Evolutionary conservation across 345 rosid species (phyloP).

Genomic region (Brassica juncea): DNA sequence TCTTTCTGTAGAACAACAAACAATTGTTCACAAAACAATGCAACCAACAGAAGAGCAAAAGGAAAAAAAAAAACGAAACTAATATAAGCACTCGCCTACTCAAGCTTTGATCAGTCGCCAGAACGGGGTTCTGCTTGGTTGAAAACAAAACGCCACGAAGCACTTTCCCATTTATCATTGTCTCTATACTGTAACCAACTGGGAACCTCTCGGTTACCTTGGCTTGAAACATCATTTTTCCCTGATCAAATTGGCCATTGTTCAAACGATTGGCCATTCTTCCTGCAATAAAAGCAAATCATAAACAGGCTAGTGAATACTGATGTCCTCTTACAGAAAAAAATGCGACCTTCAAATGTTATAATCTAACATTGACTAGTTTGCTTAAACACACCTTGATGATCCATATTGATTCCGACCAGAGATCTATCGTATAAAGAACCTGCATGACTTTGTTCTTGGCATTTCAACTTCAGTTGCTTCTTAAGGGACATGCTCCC

Average conservation of each 20-base stretch:
- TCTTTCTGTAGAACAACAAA: constrained; percentile 28
- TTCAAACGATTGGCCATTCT: no score
- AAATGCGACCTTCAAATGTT: background rate
- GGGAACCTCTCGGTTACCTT: constrained; percentile 70
- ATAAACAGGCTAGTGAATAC: constrained; percentile 3
- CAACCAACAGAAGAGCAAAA: background rate
- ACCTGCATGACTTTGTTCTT: constrained; percentile 63
- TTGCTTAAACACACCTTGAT: constrained; percentile 50
- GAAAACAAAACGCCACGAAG: constrained; percentile 82
- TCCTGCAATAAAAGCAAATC: constrained; percentile 48
- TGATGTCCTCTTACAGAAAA: constrained; percentile 19
- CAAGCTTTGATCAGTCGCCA: constrained; percentile 23
- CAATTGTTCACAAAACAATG: constrained; percentile 18
- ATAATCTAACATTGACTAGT: background rate
- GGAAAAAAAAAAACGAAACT: background rate
- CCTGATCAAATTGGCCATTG: constrained; percentile 48
- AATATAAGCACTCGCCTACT: constrained; percentile 26
- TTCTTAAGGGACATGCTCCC: constrained; percentile 85
- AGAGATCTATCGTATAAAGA: constrained; percentile 55
- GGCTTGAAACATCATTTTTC: constrained; percentile 82
- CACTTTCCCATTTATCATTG: constrained; percentile 81
- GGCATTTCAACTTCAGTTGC: constrained; percentile 90
- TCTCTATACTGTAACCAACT: constrained; percentile 80
- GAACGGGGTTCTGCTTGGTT: constrained; percentile 54
- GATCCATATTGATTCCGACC: constrained; percentile 47